Conservation (phyloP, 106 monocot species). For the Dendrobium catenatum region DNA sequence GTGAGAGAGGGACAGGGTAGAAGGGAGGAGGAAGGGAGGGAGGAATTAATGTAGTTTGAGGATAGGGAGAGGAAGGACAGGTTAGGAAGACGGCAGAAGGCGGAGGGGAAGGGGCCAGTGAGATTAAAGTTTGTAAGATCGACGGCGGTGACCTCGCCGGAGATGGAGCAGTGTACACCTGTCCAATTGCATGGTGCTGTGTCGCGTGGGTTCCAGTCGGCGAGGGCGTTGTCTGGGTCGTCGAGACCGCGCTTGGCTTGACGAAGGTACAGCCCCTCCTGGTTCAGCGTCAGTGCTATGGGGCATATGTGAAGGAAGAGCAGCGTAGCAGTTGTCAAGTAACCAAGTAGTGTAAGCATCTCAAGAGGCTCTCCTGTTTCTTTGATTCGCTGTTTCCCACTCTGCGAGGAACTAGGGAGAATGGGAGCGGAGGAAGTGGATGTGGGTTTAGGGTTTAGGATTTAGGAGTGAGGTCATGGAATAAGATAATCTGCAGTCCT, state of each 20-base stretch:
- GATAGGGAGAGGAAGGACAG: conserved; percentile 49
- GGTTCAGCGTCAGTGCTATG: conserved; percentile 3
- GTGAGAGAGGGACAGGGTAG: conserved; percentile 30
- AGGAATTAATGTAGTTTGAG: conserved; percentile 40
- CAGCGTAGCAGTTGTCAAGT: neutral
- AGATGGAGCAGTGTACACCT: conserved; percentile 22
- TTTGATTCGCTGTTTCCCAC: neutral
- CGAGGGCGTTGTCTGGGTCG: conserved; percentile 28
- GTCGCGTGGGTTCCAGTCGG: conserved; percentile 29
- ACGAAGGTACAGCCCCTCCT: conserved; percentile 27
- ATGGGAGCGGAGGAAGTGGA: neutral
- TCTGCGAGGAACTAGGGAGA: neutral
- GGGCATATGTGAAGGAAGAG: neutral
- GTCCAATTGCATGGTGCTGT: conserved; percentile 43
- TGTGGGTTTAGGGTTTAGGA: neutral
- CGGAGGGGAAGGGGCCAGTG: conserved; percentile 28
- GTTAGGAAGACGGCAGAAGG: conserved; percentile 39
- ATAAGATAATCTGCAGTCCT: neutral
- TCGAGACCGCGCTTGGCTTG: conserved; percentile 18
- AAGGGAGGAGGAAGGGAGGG: conserved; percentile 32
- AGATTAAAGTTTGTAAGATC: conserved; percentile 21
- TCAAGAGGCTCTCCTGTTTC: neutral
- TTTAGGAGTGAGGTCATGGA: neutral
- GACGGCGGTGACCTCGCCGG: conserved; percentile 14
- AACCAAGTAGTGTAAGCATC: neutral